Evolutionary conservation across 202 grass and related monocot genomes (phyloP).

Genomic region (Setaria italica): DNA sequence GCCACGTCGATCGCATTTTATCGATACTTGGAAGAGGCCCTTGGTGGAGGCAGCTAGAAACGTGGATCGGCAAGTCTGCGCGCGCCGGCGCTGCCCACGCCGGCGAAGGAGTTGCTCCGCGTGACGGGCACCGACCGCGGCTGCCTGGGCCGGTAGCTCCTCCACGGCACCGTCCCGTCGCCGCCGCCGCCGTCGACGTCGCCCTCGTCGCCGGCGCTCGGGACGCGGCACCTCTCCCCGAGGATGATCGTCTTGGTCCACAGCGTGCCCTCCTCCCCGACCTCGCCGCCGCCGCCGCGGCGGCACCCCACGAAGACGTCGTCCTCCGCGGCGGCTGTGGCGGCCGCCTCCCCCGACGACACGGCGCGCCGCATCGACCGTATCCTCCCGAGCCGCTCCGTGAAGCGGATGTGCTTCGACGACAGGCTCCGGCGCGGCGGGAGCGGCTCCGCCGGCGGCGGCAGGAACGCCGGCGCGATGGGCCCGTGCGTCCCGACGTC

Average conservation of each 20-base stretch:
- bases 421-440: constrained; percentile 53
- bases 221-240: constrained; percentile 69
- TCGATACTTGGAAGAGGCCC: neutral
- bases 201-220: constrained; percentile 49
- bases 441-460: constrained; percentile 25
- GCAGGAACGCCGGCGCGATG: constrained; percentile 45
- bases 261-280: constrained; percentile 53
- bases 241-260: constrained; percentile 89
- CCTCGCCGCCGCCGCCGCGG: neutral
- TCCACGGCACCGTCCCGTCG: constrained; percentile 10
- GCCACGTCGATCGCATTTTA: neutral
- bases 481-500: constrained; percentile 76
- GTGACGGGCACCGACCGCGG: constrained; percentile 68
- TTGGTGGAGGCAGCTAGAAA: neutral
- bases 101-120: constrained; percentile 65
- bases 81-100: constrained; percentile 23
- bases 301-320: constrained; percentile 17
- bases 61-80: constrained; percentile 8
- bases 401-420: constrained; percentile 54
- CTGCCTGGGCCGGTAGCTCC: constrained; percentile 67
- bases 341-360: constrained; percentile 30
- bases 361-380: constrained; percentile 41
- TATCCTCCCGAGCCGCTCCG: constrained; percentile 52
- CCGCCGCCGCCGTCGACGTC: neutral
- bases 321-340: neutral